phyloP scores from a whole-genome alignment of 352 stramenopile genomes.

The Globisporangium acanthophoron region DNA sequence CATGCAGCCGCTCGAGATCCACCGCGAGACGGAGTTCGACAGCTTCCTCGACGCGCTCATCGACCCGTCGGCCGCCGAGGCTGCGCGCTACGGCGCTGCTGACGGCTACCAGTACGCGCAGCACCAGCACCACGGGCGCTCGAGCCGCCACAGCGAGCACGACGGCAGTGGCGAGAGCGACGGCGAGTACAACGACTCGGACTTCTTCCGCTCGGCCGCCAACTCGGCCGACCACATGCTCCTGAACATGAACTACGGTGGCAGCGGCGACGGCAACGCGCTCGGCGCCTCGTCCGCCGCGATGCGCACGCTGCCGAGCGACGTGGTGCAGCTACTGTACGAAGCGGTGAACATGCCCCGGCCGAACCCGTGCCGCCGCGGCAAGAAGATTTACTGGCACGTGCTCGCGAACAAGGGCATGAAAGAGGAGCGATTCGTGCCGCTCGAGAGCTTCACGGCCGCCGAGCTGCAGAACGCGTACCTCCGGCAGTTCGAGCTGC shows the following conservation, averaged over 20 bases:
- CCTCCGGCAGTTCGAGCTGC: constrained; percentile 56
- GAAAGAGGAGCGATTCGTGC: constrained; percentile 54
- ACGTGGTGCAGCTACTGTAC: constrained; percentile 58
- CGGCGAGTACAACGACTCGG: constrained; percentile 9
- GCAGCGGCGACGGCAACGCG: background rate
- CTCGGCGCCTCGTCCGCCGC: constrained; percentile 17
- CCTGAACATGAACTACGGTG: constrained; percentile 23
- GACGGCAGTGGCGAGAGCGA: constrained; percentile 15
- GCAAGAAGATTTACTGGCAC: constrained; percentile 74
- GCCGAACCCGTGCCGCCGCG: constrained; percentile 62
- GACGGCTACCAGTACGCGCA: constrained; percentile 9
- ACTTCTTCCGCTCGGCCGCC: constrained; percentile 11
- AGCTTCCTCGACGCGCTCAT: constrained; percentile 57
- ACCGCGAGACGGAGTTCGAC: constrained; percentile 51
- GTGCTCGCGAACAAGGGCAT: constrained; percentile 65
- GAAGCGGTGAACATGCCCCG: constrained; percentile 68
- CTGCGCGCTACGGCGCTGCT: constrained; percentile 2
- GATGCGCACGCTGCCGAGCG: constrained; percentile 39
- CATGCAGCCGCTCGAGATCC: constrained; percentile 45
- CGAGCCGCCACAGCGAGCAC: constrained; percentile 1
- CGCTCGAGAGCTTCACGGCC: constrained; percentile 55
- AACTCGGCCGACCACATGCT: constrained; percentile 16
- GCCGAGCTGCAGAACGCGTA: constrained; percentile 70
- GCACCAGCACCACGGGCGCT: background rate
- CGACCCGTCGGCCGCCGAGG: constrained; percentile 17